Percentiles rank a stretch among this genome's conserved stretches.
Evolutionary conservation across 208 protist species (phyloP).

Genomic region (Crithidia thermophila): DNA sequence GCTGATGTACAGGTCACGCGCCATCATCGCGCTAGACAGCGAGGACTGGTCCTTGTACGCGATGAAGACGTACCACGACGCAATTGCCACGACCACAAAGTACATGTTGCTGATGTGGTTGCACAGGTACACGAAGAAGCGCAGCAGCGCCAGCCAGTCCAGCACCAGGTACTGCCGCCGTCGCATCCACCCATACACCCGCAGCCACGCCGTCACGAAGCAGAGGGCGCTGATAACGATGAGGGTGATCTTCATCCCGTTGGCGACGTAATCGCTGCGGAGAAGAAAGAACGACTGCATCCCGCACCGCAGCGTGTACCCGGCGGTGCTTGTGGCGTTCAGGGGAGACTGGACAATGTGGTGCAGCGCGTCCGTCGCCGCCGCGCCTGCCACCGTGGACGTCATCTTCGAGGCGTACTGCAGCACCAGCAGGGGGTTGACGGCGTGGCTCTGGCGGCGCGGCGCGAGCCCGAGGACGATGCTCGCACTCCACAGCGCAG

Average conservation of each 20-base stretch:
- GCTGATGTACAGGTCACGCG: constrained; percentile 58
- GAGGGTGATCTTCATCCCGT: constrained; percentile 54
- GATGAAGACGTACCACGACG: constrained; percentile 79
- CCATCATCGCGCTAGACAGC: constrained; percentile 39
- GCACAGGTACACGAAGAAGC: constrained; percentile 78
- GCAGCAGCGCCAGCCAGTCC: constrained; percentile 43
- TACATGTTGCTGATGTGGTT: constrained; percentile 77
- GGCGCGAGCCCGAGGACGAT: constrained; percentile 32
- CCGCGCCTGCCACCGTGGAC: constrained; percentile 11
- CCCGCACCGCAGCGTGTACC: constrained; percentile 21
- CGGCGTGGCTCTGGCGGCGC: not conserved
- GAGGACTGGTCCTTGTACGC: constrained; percentile 59
- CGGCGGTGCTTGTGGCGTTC: constrained; percentile 1
- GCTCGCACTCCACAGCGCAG: constrained; percentile 35
- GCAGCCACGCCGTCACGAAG: constrained; percentile 65
- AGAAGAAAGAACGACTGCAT: constrained; percentile 46
- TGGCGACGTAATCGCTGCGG: constrained; percentile 32
- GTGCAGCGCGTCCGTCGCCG: constrained; percentile 1
- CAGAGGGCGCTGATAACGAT: constrained; percentile 61
- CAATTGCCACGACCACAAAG: constrained; percentile 49
- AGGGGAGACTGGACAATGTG: constrained; percentile 25
- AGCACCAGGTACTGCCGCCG: constrained; percentile 76
- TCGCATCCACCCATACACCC: constrained; percentile 85
- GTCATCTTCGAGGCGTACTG: constrained; percentile 58
- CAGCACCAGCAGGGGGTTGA: constrained; percentile 54